Percentiles rank a stretch among this genome's conserved stretches.
Evolutionary conservation across 2,329 filamentous ascomycete genomes (phyloP).

Genomic region (Amphichorda felina): DNA sequence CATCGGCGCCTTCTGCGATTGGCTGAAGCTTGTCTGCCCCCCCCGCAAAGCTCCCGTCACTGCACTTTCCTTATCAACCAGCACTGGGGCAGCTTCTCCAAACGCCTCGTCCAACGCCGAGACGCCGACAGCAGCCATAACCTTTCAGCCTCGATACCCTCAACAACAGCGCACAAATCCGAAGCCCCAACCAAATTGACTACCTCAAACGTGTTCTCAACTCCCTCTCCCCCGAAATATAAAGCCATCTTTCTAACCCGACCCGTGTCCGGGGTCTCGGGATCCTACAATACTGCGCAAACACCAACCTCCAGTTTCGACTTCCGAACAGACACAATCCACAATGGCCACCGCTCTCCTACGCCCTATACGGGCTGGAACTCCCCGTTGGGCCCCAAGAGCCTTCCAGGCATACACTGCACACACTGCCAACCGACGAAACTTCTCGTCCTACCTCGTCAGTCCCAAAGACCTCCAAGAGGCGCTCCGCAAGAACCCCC

Average conservation of each 20-base stretch:
- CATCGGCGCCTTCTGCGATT: neutral
- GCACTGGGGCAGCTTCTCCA: neutral
- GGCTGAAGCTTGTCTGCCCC: slow-evolving; percentile 1
- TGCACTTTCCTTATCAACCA: slow-evolving; percentile 1
- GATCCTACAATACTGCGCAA: neutral
- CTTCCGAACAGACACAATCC: no score
- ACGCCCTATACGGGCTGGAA: neutral
- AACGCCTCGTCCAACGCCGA: slow-evolving; percentile 1
- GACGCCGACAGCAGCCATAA: no score
- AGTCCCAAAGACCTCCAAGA: slow-evolving; percentile 71
- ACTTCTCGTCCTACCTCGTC: slow-evolving; percentile 73
- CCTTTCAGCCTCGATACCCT: no score
- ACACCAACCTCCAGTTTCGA: no score
- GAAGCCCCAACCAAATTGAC: no score
- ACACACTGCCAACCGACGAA: no score
- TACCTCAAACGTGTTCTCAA: no score
- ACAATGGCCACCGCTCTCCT: slow-evolving; percentile 30
- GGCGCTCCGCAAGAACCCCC: slow-evolving; percentile 72
- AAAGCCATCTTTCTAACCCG: no score
- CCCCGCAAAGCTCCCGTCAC: neutral
- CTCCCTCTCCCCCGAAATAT: no score
- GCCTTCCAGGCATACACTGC: slow-evolving; percentile 4
- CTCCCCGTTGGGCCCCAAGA: slow-evolving; percentile 14
- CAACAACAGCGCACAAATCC: no score
- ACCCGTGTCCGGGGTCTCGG: slow-evolving; percentile 1